A percentile compares a stretch with the other conserved stretches of the same genome.
Conservation (phyloP, 2,329 filamentous ascomycete genomes). For the Biscogniauxia mediterranea region DNA sequence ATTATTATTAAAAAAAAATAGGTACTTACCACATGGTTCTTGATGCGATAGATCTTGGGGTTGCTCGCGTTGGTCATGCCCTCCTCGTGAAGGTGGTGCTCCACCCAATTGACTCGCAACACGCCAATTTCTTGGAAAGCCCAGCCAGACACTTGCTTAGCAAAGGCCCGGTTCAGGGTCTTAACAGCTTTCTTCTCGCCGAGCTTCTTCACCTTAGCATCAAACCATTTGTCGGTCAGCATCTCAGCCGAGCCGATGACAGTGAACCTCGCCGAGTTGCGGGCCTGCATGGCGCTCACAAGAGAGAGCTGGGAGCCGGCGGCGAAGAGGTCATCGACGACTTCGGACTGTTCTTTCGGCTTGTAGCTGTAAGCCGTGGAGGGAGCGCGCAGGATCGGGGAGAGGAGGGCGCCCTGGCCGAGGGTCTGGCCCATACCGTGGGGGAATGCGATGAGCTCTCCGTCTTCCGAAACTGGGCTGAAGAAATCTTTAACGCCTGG, state of each 20-base stretch:
- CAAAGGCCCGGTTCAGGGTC: conserved; percentile 81
- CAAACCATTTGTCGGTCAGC: conserved; percentile 86
- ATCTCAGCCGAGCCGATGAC: conserved; percentile 84
- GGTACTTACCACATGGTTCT: conserved; percentile 86
- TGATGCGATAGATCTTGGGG: conserved; percentile 88
- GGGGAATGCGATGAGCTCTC: conserved; percentile 73
- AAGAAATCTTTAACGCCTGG: conserved; percentile 77
- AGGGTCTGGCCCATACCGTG: conserved; percentile 77
- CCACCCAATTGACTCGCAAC: conserved; percentile 75
- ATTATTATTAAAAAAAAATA: background rate
- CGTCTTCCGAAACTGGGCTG: conserved; percentile 52
- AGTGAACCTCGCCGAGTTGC: conserved; percentile 88
- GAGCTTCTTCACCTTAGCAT: conserved; percentile 68
- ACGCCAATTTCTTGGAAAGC: conserved; percentile 93
- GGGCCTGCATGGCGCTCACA: conserved; percentile 83
- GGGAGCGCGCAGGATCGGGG: conserved; percentile 79
- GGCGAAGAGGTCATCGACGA: conserved; percentile 79
- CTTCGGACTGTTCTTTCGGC: conserved; percentile 76
- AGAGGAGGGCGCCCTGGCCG: conserved; percentile 73
- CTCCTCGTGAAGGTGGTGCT: conserved; percentile 68
- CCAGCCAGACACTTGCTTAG: conserved; percentile 85
- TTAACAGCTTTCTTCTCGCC: conserved; percentile 50
- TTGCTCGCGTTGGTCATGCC: conserved; percentile 62
- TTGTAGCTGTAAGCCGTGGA: conserved; percentile 91
- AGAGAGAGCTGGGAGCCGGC: conserved; percentile 80